phyloP scores from a whole-genome alignment of 2,329 filamentous ascomycete species.

The Epicoccum nigrum region DNA sequence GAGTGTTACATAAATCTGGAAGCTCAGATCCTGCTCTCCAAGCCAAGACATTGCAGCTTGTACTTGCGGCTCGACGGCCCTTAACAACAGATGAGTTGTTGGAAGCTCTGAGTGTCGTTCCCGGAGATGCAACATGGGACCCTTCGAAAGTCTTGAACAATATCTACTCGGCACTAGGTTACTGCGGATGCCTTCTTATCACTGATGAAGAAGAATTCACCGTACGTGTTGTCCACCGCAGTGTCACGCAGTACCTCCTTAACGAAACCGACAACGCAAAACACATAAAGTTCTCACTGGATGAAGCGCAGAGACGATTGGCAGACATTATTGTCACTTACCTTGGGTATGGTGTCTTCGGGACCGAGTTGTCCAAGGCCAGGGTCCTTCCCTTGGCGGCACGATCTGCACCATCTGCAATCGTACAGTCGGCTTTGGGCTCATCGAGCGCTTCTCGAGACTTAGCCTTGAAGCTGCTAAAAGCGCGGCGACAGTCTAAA shows the following conservation, averaged over 20 bases:
- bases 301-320: slow-evolving; percentile 18
- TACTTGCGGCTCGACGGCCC: slow-evolving; percentile 38
- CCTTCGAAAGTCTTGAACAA: slow-evolving; percentile 24
- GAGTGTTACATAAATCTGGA: slow-evolving; percentile 12
- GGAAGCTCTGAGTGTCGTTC: slow-evolving; percentile 49
- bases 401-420: background rate
- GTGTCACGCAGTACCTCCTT: slow-evolving; percentile 27
- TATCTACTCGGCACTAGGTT: slow-evolving; percentile 22
- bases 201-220: slow-evolving; percentile 35
- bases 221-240: slow-evolving; percentile 28
- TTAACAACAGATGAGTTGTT: slow-evolving; percentile 46
- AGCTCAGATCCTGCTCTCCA: slow-evolving; percentile 12
- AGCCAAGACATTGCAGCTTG: slow-evolving; percentile 40
- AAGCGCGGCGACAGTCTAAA: slow-evolving; percentile 11
- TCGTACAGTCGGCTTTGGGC: background rate
- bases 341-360: slow-evolving; percentile 28
- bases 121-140: slow-evolving; percentile 34
- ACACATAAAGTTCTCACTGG: background rate
- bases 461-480: slow-evolving; percentile 17
- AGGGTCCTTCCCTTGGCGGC: background rate
- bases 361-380: slow-evolving; percentile 20
- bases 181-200: slow-evolving; percentile 31
- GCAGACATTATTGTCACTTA: slow-evolving; percentile 31
- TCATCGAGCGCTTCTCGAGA: background rate
- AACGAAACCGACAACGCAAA: background rate